Evolutionary conservation across 495 filamentous ascomycete species (phyloP).

Genomic region (Penicillium macrosclerotiorum): DNA sequence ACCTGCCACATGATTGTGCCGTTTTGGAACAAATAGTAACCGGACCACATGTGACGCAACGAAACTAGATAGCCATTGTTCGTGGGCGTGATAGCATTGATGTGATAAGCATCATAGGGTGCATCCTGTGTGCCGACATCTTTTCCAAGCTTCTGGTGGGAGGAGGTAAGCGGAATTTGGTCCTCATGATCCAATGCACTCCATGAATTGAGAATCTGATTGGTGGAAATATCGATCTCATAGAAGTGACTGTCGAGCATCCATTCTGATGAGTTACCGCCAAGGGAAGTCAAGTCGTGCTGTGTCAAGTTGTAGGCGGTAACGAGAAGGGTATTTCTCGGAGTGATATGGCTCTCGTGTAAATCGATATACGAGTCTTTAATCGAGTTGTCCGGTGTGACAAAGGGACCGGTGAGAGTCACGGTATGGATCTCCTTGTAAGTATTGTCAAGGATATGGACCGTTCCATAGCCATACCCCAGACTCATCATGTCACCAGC

Average conservation of each 20-base stretch:
- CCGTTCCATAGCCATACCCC: slow-evolving; percentile 32
- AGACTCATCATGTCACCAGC: slow-evolving; percentile 33
- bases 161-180: slow-evolving; percentile 21
- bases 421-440: slow-evolving; percentile 41
- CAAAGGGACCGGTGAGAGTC: slow-evolving; percentile 24
- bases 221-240: slow-evolving; percentile 39
- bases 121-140: slow-evolving; percentile 19
- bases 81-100: slow-evolving; percentile 36
- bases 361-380: slow-evolving; percentile 39
- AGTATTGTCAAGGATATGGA: slow-evolving; percentile 39
- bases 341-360: slow-evolving; percentile 49
- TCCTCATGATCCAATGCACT: slow-evolving; percentile 31
- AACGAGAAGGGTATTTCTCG: slow-evolving; percentile 50
- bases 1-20: slow-evolving; percentile 42
- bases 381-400: slow-evolving; percentile 25
- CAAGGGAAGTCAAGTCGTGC: slow-evolving; percentile 43
- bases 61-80: slow-evolving; percentile 40
- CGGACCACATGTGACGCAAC: slow-evolving; percentile 35
- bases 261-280: slow-evolving; percentile 38
- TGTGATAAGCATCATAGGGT: slow-evolving; percentile 42
- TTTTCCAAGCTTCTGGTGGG: slow-evolving; percentile 18
- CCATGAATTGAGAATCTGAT: slow-evolving; percentile 31
- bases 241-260: slow-evolving; percentile 47
- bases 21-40: slow-evolving; percentile 31
- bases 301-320: slow-evolving; percentile 54